Conservation (phyloP, 2,329 filamentous ascomycete genomes). For the Ceratocystiopsis brevicomis region DNA sequence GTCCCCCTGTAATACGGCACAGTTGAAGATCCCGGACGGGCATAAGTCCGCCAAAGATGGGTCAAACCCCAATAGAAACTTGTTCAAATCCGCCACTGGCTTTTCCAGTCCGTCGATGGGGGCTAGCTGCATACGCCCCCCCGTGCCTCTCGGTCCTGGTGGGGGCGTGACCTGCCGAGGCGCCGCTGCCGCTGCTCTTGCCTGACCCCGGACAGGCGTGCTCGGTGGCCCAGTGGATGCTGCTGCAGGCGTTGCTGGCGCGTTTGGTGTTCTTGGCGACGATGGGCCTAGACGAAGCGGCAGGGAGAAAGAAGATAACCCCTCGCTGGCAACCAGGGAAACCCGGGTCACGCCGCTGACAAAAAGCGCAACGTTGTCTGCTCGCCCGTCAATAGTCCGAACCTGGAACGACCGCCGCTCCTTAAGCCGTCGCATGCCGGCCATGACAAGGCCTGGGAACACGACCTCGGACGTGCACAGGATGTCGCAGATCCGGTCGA, state of each 20-base stretch:
- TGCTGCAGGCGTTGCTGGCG: constrained; percentile 1
- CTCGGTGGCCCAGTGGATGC: background rate
- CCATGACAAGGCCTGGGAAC: constrained; percentile 51
- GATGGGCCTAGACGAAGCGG: background rate
- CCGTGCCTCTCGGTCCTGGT: constrained; percentile 10
- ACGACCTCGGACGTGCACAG: constrained; percentile 40
- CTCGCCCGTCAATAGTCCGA: constrained; percentile 33
- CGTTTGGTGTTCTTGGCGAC: constrained; percentile 3
- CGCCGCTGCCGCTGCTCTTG: background rate
- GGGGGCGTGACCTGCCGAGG: background rate
- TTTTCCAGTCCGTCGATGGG: constrained; percentile 49
- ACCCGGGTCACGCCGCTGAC: constrained; percentile 3
- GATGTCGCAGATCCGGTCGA: constrained; percentile 6
- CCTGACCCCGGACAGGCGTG: no score
- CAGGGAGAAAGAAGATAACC: no score
- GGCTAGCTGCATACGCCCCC: constrained; percentile 21
- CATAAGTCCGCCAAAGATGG: constrained; percentile 11
- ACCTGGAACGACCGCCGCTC: constrained; percentile 42
- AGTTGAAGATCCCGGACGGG: constrained; percentile 13
- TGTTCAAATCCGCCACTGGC: constrained; percentile 48
- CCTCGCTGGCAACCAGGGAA: no score
- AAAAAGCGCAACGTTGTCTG: constrained; percentile 25
- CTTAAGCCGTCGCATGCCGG: constrained; percentile 37
- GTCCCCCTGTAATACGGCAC: constrained; percentile 58
- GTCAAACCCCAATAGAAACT: constrained; percentile 28